Conservation (phyloP, 2,329 filamentous ascomycete genomes). For the Penicillium sp. region DNA sequence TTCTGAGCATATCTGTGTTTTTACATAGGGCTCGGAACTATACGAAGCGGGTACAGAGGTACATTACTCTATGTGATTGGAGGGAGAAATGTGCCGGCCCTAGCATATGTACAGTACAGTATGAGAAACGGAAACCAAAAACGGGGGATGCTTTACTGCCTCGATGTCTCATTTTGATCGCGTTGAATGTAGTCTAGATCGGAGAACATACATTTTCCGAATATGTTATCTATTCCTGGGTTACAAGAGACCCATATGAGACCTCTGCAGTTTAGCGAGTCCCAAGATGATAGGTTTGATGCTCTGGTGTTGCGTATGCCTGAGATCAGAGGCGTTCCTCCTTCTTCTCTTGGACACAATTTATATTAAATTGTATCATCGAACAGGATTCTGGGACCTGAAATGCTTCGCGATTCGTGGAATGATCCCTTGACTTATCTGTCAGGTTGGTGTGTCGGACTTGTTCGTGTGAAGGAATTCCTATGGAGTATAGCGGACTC, state of each 20-base stretch:
- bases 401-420: neutral
- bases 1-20: neutral
- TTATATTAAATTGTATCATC: neutral
- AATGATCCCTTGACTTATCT: neutral
- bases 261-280: neutral
- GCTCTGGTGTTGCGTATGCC: neutral
- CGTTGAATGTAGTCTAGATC: too few species aligned
- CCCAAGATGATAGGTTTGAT: neutral
- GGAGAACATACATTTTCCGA: too few species aligned
- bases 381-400: neutral
- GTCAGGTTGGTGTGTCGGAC: neutral
- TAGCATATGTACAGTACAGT: neutral
- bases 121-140: neutral
- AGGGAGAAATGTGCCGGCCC: neutral
- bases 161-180: neutral
- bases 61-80: neutral
- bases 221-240: neutral
- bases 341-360: neutral
- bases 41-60: neutral
- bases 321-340: neutral
- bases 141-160: neutral
- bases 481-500: neutral
- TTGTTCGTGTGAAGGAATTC: neutral
- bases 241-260: too few species aligned
- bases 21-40: neutral